Evolutionary conservation across 108 stramenopile species (phyloP), one percentile per base, ranked within the genome.

Genomic region (Nitzschia sp.): DNA sequence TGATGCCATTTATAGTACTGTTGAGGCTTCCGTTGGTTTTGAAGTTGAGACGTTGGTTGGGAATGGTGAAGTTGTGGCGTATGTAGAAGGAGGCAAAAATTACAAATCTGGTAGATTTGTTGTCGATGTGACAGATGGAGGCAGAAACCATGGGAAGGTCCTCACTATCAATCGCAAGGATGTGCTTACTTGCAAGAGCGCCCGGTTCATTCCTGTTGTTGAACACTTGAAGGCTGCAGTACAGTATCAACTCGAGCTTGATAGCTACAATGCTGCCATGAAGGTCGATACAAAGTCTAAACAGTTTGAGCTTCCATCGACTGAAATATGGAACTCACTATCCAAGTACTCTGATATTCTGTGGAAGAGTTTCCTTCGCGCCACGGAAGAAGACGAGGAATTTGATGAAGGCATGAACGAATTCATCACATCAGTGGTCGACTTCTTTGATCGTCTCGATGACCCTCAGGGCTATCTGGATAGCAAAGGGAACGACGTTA

Each of bases 21-120:
- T 89, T 0, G 86, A 87, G 51, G 93, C 89, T 25, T 79, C 87
- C 2, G 79, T 94, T 56, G 93, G 93, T 9, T 94, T 89, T 74
- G 74, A 86, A 22, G 88, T 91, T 10, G 57, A 83, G 24, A 94
- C 93, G 1, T 65, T 71, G 15, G 56, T 78, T 51, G 93, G 93
- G 10, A 21, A 41, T 38, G 93, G 93, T 10, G 69, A 61, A 19
- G 85, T 91, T 25, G 41, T 82, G 8, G 84, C 76, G 0, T 89
- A 89, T 61, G 64, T 75, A n/a, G 67, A 70, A 26, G 89, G 79
- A 22, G 93, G 87, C 11, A 56, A 71, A 24, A 52, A 76, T 15
- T 85, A 86, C 70, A 51, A 63, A 24, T 54, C 63, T 57, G 90
- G 90, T 12, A 73, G 81, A 19, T 94, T 78, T 65, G 71, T 86